Conservation (phyloP, 768 basidiomycete species). For the Hydnomerulius pinastri region DNA sequence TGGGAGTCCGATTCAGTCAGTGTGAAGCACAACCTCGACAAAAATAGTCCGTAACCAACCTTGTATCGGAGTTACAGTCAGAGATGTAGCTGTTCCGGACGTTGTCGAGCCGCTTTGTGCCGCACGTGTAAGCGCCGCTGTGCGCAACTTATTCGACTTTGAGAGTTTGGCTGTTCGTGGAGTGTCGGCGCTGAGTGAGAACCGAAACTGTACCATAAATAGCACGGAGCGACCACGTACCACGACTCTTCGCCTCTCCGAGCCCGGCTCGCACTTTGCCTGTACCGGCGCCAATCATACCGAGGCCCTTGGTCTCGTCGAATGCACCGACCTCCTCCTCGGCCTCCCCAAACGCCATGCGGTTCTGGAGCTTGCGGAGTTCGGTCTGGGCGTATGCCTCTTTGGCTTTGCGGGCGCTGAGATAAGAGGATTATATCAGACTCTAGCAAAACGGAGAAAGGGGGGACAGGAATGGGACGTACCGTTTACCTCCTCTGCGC, state of each 20-base stretch:
- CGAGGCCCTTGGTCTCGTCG: constrained; percentile 96
- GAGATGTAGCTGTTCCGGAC: constrained; percentile 87
- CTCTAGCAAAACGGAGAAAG: not conserved
- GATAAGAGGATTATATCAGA: constrained; percentile 1
- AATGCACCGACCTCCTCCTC: constrained; percentile 97
- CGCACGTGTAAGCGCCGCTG: constrained; percentile 78
- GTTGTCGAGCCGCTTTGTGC: constrained; percentile 54
- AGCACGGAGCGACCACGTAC: constrained; percentile 44
- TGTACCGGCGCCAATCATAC: constrained; percentile 88
- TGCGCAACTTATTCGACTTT: constrained; percentile 89
- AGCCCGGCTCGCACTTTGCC: constrained; percentile 89
- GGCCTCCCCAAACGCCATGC: constrained; percentile 92
- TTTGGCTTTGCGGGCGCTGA: constrained; percentile 94
- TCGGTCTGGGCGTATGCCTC: constrained; percentile 98
- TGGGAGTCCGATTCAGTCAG: constrained; percentile 36
- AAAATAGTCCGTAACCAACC: constrained; percentile 44
- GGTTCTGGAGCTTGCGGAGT: constrained; percentile 93
- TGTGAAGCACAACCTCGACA: not conserved
- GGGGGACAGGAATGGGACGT: constrained; percentile 22
- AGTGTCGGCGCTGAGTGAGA: constrained; percentile 1
- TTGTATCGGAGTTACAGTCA: constrained; percentile 96
- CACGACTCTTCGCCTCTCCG: constrained; percentile 89
- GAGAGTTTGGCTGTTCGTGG: constrained; percentile 82
- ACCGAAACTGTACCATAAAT: not conserved
- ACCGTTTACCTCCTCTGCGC: constrained; percentile 94